Base-by-base conservation (phyloP, 2,329 filamentous ascomycete genomes). In the Hymenoscyphus fructigenus region DNA sequence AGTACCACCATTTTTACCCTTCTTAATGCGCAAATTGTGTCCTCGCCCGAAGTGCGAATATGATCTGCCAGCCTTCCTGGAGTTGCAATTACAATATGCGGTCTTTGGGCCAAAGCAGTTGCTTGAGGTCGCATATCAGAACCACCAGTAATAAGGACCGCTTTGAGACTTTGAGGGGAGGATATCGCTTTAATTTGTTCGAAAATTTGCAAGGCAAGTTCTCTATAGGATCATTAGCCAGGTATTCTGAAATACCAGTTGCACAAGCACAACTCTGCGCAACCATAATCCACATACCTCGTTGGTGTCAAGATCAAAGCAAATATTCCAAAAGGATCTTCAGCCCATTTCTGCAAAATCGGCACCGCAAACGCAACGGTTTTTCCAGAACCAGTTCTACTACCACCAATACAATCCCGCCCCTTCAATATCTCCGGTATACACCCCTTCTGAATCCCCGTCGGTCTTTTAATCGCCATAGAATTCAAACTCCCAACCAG, bases 131-230 rank as follows among this genome's bases (percentile, higher is more conserved):
- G 87, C 92, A 98, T 97, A 75, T 99, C 94, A 34, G 91, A 87
- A 44, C 95, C 95, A 60, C 95, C 95, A 0, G 92, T 98, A 53
- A 99, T 85, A n/a, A 99, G 84, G 56, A 94, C 83, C 3, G 91
- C 88, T 77, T 97, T 97, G 70, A 99, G 85, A 64, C 89, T 91
- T 73, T 97, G 92, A 0, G 91, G 90, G 3, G 93, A 88, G 2
- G 92, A 94, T 63, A 99, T 92, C 15, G 95, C 95, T 75, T 92
- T 92, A 80, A 98, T 89, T 77, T 99, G 95, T 79, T 99, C 95
- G 76, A 90, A 96, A 59, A 99, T 97, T 76, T 99, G 95, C 26
- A 98, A 85, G 3, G 95, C 95, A 65, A 99, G 85, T 80, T 99
- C 95, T 72, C 91, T 86, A 65, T 68, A 15, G 23, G n/a, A 53